These are phyloP conservation scores for Helicocarpus griseus DNA, from an alignment of 2,329 filamentous ascomycete genomes.

Conservation along the genomic window DNA sequence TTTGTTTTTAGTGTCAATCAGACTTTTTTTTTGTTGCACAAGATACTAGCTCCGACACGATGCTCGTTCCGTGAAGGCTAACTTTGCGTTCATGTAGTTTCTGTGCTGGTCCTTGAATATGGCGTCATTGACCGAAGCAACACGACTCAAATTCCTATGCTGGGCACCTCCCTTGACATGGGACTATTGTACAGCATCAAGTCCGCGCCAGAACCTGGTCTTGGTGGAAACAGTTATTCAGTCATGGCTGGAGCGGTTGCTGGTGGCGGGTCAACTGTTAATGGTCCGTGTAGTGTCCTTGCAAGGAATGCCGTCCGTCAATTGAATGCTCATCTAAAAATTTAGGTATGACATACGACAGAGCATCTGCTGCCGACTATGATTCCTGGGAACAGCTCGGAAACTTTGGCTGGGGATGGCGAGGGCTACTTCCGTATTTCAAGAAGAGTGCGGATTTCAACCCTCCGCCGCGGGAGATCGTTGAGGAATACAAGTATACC, in stretches of 20 bases:
- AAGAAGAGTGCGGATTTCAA: constrained; percentile 36
- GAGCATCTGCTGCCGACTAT: constrained; percentile 24
- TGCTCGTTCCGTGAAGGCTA: too few species aligned
- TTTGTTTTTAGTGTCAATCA: not conserved
- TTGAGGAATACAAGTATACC: constrained; percentile 27
- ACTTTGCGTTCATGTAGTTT: constrained; percentile 6
- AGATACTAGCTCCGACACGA: too few species aligned
- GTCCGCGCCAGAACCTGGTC: constrained; percentile 20
- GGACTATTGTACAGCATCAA: constrained; percentile 22
- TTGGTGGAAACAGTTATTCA: constrained; percentile 18
- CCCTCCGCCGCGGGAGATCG: constrained; percentile 25
- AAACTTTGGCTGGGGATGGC: constrained; percentile 33
- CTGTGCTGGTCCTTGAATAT: constrained; percentile 15
- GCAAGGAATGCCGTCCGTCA: not conserved
- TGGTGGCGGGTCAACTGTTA: constrained; percentile 33
- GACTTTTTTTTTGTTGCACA: not conserved
- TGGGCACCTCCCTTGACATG: constrained; percentile 11
- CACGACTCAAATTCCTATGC: constrained; percentile 9
- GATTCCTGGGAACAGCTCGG: constrained; percentile 35
- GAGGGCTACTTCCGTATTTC: constrained; percentile 37
- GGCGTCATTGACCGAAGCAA: constrained; percentile 14
- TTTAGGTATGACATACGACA: constrained; percentile 11
- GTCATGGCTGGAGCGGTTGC: constrained; percentile 26
- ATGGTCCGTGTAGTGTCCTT: constrained; percentile 22
- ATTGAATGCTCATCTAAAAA: not conserved